Percentiles rank a stretch among this genome's conserved stretches.
phyloP scores from a whole-genome alignment of 139 green algal species.

The Chlamydomonas schloesseri region DNA sequence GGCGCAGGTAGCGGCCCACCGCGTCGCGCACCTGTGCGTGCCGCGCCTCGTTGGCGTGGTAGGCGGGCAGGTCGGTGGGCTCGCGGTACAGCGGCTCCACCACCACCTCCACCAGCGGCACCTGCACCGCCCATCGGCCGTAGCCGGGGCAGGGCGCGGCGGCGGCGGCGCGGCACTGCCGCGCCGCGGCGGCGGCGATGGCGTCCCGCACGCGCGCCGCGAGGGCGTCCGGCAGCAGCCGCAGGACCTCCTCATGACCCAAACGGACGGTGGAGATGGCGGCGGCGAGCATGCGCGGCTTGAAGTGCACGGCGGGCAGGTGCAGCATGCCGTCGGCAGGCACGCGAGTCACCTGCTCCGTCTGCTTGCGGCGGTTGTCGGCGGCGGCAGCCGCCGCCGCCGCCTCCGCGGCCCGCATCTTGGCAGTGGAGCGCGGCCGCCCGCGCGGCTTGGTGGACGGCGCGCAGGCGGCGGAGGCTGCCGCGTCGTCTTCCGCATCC shows the following conservation, averaged over 20 bases:
- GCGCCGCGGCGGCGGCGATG: neutral
- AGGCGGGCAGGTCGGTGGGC: conserved; percentile 20
- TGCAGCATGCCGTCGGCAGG: conserved; percentile 14
- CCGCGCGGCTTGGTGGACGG: conserved; percentile 15
- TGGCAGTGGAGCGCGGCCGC: conserved; percentile 20
- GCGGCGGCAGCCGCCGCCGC: conserved; percentile 19
- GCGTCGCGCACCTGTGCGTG: neutral
- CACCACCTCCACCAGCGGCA: neutral
- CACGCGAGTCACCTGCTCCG: neutral
- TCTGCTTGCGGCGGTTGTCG: conserved; percentile 24
- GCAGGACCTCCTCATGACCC: conserved; percentile 28
- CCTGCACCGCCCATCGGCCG: conserved; percentile 1
- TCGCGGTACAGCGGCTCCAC: conserved; percentile 38
- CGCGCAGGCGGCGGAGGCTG: neutral
- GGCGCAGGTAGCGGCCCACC: conserved; percentile 21
- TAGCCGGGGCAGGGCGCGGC: neutral
- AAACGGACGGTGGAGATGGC: neutral
- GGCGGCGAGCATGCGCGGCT: neutral
- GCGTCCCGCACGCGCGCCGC: neutral
- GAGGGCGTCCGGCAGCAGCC: conserved; percentile 39
- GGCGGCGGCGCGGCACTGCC: neutral
- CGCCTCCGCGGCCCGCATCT: conserved; percentile 30
- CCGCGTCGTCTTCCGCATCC: conserved; percentile 17
- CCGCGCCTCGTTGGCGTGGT: neutral
- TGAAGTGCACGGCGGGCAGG: conserved; percentile 3